These are phyloP conservation scores for Sclerotinia minor DNA, from an alignment of 2,329 filamentous ascomycete genomes.

Conservation along the genomic window DNA sequence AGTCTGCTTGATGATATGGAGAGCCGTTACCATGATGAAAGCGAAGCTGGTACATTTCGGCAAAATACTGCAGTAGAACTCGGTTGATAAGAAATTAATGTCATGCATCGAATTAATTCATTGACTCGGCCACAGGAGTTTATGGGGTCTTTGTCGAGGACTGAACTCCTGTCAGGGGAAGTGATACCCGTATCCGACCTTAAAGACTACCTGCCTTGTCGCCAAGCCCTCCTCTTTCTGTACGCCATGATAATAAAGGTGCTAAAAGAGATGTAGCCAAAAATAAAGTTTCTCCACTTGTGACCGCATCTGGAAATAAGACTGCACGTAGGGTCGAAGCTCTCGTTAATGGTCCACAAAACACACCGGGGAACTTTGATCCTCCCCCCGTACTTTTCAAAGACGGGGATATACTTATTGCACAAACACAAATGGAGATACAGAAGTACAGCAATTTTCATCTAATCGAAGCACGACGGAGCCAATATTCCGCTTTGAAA, in stretches of 20 bases:
- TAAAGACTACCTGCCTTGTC: not conserved
- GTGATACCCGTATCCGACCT: not conserved
- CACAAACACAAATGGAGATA: slow-evolving; percentile 14
- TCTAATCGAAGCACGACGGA: not conserved
- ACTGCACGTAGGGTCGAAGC: not conserved
- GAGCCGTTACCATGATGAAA: not conserved
- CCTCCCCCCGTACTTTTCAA: not conserved
- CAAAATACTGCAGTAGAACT: not conserved
- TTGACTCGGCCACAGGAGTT: slow-evolving; percentile 9
- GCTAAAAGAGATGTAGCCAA: not conserved
- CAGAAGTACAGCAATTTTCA: slow-evolving; percentile 5
- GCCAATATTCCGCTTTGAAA: not conserved
- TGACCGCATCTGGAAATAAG: not conserved
- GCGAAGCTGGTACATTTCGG: not conserved
- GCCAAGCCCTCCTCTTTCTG: not conserved
- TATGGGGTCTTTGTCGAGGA: not conserved
- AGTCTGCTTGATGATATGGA: slow-evolving; percentile 22
- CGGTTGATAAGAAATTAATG: not conserved
- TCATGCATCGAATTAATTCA: not conserved
- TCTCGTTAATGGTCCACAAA: slow-evolving; percentile 1
- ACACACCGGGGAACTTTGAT: too few species aligned
- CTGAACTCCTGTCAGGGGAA: not conserved
- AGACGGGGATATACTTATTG: not conserved
- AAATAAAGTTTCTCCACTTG: not conserved
- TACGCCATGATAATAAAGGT: not conserved